Evolutionary conservation across 257 asterid genomes (phyloP), one percentile per base, ranked within the genome.

Genomic region (Handroanthus guayacan): DNA sequence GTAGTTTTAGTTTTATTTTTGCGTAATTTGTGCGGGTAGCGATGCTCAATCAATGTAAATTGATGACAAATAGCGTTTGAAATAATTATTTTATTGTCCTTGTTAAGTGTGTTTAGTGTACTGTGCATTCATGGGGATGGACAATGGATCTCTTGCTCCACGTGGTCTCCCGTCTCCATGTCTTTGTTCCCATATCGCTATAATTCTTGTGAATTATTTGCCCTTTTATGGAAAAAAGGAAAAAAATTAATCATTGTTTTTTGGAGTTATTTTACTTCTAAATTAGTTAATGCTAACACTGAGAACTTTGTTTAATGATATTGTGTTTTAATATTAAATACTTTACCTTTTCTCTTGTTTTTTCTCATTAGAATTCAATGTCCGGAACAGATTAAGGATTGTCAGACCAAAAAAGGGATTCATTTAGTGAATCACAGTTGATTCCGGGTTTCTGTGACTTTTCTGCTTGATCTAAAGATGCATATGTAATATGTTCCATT

Each of bases 71-170:
- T 31, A 11, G 68, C 70, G 48, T 48, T 69, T 17, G 13, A 18
- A 18, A 13, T 34, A 74, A 67, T 75, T 66, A n/a, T 37, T 67
- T 72, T 10, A 62, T 61, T 81, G 71, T 78, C 52, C 67, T 5
- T 78, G 72, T 67, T 74, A 12, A 62, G 81, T 69, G 65, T 76
- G 75, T 75, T 81, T 77, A 69, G 83, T 75, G 45, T 60, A 61
- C 76, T 34, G 83, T 75, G 73, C 84, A 85, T 87, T 83, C 84
- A 86, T 84, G 83, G 91, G 87, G 89, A 90, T 82, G 88, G 94
- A 87, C 89, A 84, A 78, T 77, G 88, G n/a, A 86, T 86, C 88
- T 81, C 77, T 84, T 75, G 75, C 72, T 71, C 80, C 88, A 81
- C 81, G 80, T 84, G 87, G 87, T 48, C 83, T 81, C 80, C 87